Base-by-base conservation (phyloP, 192 early-diverging fungal genomes). In the Dimargaris cristalligena region DNA sequence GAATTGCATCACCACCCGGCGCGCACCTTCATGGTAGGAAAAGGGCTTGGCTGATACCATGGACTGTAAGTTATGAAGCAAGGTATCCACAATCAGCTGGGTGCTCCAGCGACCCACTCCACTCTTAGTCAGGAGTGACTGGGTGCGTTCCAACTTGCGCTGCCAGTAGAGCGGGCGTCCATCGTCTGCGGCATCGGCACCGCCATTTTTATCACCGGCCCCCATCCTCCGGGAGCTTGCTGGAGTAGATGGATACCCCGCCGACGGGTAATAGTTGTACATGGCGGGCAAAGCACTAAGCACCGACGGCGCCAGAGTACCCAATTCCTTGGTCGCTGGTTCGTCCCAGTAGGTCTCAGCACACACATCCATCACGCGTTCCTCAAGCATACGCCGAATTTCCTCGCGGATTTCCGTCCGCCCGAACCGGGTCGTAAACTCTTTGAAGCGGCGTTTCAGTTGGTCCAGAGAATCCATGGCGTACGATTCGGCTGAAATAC, bases 401-500 rank as follows among this genome's bases (percentile, higher is more conserved):
- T 90, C 86, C n/a, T 87, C 77, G 33, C 92, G 80, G 30, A 98
- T 84, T 72, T 94, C 89, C 30, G 87, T 89, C 66, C 92, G 92
- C 29, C 91, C 92, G 75, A 98, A 98, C 55, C 83, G 76, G 50
- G 76, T 73, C 59, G 89, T 84, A 69, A 98, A 98, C 56, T 88
- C 84, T 67, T 94, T 94, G 74, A 98, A 98, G 41, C 82, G 80
- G 60, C 89, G 89, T 71, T 98, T 98, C 22, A 98, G 73, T 29
- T 75, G 70, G 64, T 98, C 95, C 62, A 98, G 88, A 14, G 86
- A 82, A 55, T 98, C 95, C 3, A 92, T 89, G 52, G 89, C 88
- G 71, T 98, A 98, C 20, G 88, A 89, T 72, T 98, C 93, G 41
- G 95, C 85, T 23, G 89, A 89, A 59, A 98, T 88, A 29, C 82